These are phyloP conservation scores for Diaporthe australafricana DNA, from an alignment of 2,329 filamentous ascomycete species.

Conservation along the genomic window DNA sequence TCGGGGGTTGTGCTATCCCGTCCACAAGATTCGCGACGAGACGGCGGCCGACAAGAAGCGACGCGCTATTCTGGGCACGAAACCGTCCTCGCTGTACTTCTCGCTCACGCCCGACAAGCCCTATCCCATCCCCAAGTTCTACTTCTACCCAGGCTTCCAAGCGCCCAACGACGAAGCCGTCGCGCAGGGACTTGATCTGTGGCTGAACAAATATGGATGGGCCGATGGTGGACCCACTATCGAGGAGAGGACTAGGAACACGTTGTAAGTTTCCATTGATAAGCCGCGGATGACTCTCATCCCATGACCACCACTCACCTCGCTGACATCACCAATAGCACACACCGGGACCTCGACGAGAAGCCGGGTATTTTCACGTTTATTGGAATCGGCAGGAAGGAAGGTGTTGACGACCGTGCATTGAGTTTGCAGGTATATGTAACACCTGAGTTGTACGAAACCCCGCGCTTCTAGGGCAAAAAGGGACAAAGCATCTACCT, in stretches of 20 bases:
- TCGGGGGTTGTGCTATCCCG: background rate
- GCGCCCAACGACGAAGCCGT: constrained; percentile 11
- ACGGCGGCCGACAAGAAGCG: background rate
- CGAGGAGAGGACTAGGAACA: background rate
- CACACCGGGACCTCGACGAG: constrained; percentile 11
- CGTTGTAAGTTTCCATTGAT: background rate
- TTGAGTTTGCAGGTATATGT: constrained; percentile 20
- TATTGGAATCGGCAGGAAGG: constrained; percentile 8
- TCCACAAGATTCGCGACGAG: background rate
- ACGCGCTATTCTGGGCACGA: constrained; percentile 7
- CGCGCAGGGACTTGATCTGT: constrained; percentile 23
- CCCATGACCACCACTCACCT: background rate
- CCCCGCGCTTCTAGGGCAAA: constrained; percentile 1
- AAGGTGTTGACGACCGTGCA: constrained; percentile 11
- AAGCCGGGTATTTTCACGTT: constrained; percentile 18
- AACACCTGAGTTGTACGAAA: constrained; percentile 27
- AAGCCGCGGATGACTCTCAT: background rate
- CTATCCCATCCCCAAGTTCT: constrained; percentile 17
- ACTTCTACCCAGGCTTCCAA: constrained; percentile 4
- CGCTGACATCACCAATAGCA: background rate
- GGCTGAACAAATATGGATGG: constrained; percentile 27
- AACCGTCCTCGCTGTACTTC: constrained; percentile 26
- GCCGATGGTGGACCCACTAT: background rate
- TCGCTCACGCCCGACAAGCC: constrained; percentile 13
- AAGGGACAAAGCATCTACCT: background rate